A percentile compares a stretch with the other conserved stretches of the same genome.
phyloP scores from a whole-genome alignment of 1,284 basidiomycete genomes.

The Cutaneotrichosporon sp. region DNA sequence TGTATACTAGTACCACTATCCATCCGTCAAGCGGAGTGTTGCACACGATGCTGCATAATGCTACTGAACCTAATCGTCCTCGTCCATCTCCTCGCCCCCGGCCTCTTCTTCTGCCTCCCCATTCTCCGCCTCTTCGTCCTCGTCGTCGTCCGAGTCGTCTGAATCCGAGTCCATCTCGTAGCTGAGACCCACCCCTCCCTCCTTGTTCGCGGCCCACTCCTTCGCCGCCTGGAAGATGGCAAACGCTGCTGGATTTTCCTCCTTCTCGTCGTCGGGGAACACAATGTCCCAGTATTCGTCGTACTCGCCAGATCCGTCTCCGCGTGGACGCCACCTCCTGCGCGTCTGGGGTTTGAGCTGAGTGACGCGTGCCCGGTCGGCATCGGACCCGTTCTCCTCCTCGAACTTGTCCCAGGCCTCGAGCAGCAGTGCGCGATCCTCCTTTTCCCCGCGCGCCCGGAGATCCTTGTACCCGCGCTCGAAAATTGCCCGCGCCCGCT shows the following conservation, averaged over 20 bases:
- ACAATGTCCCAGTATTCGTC: slow-evolving; percentile 91
- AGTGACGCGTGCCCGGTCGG: slow-evolving; percentile 70
- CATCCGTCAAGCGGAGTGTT: no score
- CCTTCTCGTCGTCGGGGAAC: slow-evolving; percentile 89
- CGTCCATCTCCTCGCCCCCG: slow-evolving; percentile 13
- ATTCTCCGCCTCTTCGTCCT: slow-evolving; percentile 22
- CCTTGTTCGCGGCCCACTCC: slow-evolving; percentile 60
- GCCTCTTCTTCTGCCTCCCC: slow-evolving; percentile 3
- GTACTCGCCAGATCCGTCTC: slow-evolving; percentile 74
- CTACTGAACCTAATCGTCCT: slow-evolving; percentile 11
- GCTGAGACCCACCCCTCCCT: slow-evolving; percentile 24
- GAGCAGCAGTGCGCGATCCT: slow-evolving; percentile 84
- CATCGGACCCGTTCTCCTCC: slow-evolving; percentile 64
- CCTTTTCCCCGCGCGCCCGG: slow-evolving; percentile 72
- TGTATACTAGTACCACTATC: no score
- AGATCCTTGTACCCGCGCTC: slow-evolving; percentile 80
- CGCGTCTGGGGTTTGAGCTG: slow-evolving; percentile 85
- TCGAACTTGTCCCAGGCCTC: slow-evolving; percentile 94
- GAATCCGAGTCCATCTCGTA: slow-evolving; percentile 44
- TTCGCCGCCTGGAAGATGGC: slow-evolving; percentile 91
- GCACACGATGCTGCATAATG: no score
- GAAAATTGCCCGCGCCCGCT: slow-evolving; percentile 69
- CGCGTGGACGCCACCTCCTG: slow-evolving; percentile 74
- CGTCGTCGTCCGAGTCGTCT: slow-evolving; percentile 31
- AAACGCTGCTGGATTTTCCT: slow-evolving; percentile 84